Percentiles rank a stretch among this genome's conserved stretches.
Evolutionary conservation across 495 filamentous ascomycete species (phyloP).

Genomic region (Xylaria intraflava): DNA sequence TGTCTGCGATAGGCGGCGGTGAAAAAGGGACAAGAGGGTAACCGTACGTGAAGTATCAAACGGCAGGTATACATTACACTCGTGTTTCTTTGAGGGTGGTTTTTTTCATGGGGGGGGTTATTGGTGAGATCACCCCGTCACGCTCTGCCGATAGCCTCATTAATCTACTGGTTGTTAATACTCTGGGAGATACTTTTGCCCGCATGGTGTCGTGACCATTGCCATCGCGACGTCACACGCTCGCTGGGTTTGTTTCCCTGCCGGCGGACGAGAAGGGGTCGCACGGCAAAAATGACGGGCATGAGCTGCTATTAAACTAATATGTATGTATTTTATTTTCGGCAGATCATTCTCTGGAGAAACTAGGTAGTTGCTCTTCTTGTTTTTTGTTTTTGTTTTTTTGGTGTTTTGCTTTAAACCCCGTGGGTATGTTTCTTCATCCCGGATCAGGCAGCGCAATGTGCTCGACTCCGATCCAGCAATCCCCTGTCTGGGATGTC

Average conservation of each 20-base stretch:
- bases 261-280: too few species aligned
- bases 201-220: neutral
- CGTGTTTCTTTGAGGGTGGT: too few species aligned
- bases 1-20: neutral
- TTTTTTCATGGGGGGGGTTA: too few species aligned
- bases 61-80: too few species aligned
- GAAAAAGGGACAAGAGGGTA: too few species aligned
- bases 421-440: conserved; percentile 12
- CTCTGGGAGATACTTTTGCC: too few species aligned
- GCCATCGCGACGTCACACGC: neutral
- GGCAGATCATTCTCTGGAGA: neutral
- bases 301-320: neutral
- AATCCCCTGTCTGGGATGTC: conserved; percentile 12
- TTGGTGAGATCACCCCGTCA: too few species aligned
- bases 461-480: conserved; percentile 21
- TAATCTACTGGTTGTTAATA: too few species aligned
- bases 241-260: too few species aligned
- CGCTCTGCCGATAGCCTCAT: too few species aligned
- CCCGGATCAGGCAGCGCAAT: conserved; percentile 23
- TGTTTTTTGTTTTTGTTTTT: neutral
- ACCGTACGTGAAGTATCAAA: too few species aligned
- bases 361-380: neutral
- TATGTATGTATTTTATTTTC: neutral
- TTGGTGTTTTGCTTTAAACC: neutral
- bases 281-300: too few species aligned